Evolutionary conservation across 768 basidiomycete species (phyloP).

Genomic region (Rhodotorula kratochvilovae): DNA sequence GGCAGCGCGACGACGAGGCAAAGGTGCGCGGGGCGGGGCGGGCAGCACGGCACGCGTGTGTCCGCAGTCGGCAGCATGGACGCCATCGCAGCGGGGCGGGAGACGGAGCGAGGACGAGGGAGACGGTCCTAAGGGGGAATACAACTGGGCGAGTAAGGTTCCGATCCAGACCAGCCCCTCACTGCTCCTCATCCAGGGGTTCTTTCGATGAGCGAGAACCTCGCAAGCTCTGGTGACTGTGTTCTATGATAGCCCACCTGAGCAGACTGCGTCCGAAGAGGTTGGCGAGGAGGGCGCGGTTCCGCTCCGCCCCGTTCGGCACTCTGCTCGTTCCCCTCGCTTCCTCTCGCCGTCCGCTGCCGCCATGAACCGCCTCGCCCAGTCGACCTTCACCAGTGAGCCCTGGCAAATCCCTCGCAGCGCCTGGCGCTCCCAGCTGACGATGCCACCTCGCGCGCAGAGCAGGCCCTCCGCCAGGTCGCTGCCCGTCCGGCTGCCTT

Average conservation of each 20-base stretch:
- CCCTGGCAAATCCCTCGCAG: too few relatives aligned
- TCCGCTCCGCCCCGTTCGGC: too few relatives aligned
- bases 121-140: too few relatives aligned
- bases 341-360: background rate
- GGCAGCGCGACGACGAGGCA: conserved; percentile 12
- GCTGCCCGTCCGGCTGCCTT: conserved; percentile 6
- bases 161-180: too few relatives aligned
- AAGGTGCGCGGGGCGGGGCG: conserved; percentile 2
- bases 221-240: too few relatives aligned
- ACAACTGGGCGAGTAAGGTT: too few relatives aligned
- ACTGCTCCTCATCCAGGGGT: too few relatives aligned
- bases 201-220: too few relatives aligned
- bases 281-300: too few relatives aligned
- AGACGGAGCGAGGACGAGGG: background rate
- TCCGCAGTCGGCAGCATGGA: conserved; percentile 4
- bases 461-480: conserved; percentile 3
- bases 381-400: conserved; percentile 13
- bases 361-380: conserved; percentile 7
- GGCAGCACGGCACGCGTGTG: background rate
- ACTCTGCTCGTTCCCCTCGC: background rate
- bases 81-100: background rate
- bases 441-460: background rate
- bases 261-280: too few relatives aligned
- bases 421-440: background rate
- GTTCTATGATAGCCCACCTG: too few relatives aligned